Conservation (phyloP, 1,284 basidiomycete species). For the Mycena citricolor region DNA sequence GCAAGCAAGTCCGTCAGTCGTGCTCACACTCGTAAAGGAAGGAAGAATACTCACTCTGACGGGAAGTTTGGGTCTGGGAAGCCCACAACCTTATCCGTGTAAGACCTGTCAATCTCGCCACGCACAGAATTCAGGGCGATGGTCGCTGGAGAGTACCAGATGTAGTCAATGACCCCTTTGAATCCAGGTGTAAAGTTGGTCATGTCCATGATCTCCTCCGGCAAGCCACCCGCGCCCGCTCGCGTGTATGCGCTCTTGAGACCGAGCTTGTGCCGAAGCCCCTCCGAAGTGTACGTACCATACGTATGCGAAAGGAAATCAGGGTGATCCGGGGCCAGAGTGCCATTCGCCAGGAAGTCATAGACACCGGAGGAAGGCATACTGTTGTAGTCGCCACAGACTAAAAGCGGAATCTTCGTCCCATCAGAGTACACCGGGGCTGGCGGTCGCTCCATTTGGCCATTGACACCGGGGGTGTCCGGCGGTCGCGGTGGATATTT, state of each 20-base stretch:
- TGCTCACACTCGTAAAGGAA: slow-evolving; percentile 11
- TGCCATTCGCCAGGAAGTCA: slow-evolving; percentile 83
- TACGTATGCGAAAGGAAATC: slow-evolving; percentile 95
- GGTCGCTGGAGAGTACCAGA: slow-evolving; percentile 86
- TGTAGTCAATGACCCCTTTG: slow-evolving; percentile 87
- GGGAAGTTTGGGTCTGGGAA: slow-evolving; percentile 98
- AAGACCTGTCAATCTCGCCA: slow-evolving; percentile 84
- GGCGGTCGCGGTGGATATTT: slow-evolving; percentile 73
- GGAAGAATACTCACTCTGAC: slow-evolving; percentile 67
- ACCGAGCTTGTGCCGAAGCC: slow-evolving; percentile 76
- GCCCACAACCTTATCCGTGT: slow-evolving; percentile 90
- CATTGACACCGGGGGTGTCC: slow-evolving; percentile 29
- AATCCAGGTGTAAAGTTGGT: slow-evolving; percentile 93
- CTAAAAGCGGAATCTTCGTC: slow-evolving; percentile 86
- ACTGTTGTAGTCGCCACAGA: slow-evolving; percentile 97
- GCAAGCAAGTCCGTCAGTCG: slow-evolving; percentile 20
- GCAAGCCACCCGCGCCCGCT: slow-evolving; percentile 23
- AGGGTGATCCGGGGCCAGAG: slow-evolving; percentile 72
- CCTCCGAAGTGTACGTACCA: slow-evolving; percentile 91
- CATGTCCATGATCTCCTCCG: slow-evolving; percentile 50
- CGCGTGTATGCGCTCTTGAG: slow-evolving; percentile 81
- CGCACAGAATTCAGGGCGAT: slow-evolving; percentile 85
- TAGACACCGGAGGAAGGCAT: slow-evolving; percentile 87
- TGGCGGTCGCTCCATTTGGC: slow-evolving; percentile 41
- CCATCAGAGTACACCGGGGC: slow-evolving; percentile 78